Evolutionary conservation across 768 basidiomycete species (phyloP).

Genomic region (Pisolithus sp.): DNA sequence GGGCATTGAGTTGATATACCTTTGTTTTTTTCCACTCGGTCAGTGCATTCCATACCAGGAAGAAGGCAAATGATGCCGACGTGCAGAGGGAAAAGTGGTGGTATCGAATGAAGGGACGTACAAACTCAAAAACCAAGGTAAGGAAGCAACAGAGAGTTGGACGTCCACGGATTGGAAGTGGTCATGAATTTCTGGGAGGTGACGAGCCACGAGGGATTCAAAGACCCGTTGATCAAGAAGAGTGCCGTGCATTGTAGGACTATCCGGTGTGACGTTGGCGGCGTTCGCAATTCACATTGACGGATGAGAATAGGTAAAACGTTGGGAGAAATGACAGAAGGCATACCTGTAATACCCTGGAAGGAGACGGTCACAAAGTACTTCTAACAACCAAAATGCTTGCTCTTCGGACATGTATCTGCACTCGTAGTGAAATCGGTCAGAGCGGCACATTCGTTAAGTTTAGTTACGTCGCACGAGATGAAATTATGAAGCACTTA

Average conservation of each 20-base stretch:
- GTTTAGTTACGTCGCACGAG: neutral
- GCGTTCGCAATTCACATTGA: neutral
- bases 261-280: conserved; percentile 24
- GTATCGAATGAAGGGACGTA: conserved; percentile 33
- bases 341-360: conserved; percentile 95
- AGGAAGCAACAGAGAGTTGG: conserved; percentile 90
- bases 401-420: conserved; percentile 99
- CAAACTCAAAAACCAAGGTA: conserved; percentile 98
- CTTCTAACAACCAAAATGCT: conserved; percentile 94
- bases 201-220: conserved; percentile 83
- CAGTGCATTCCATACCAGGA: conserved; percentile 21
- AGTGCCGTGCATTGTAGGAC: conserved; percentile 98
- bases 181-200: conserved; percentile 89
- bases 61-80: no score
- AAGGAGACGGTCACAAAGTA: conserved; percentile 87
- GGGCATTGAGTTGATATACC: conserved; percentile 91
- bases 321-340: neutral
- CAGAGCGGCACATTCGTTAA: no score
- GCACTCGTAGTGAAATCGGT: neutral
- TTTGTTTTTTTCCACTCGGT: conserved; percentile 16
- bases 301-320: no score
- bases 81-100: no score
- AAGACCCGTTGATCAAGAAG: conserved; percentile 98
- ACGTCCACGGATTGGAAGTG: conserved; percentile 90
- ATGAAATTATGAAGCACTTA: conserved; percentile 28